A percentile compares a stretch with the other conserved stretches of the same genome.
Conservation (phyloP, 257 asterid genomes). For the Cruciata laevipes region DNA sequence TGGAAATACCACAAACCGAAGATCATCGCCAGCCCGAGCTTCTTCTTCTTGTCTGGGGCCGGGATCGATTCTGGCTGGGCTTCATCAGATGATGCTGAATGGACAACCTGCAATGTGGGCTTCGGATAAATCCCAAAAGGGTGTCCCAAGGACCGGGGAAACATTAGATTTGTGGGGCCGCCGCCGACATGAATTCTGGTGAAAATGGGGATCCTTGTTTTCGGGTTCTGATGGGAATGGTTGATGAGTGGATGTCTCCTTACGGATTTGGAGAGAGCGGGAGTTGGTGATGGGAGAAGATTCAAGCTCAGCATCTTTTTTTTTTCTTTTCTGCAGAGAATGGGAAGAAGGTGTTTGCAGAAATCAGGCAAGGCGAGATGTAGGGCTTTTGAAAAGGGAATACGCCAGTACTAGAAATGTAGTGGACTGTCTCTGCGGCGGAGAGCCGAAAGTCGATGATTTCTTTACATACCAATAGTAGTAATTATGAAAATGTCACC, state of each 20-base stretch:
- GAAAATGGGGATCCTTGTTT: slow-evolving; percentile 13
- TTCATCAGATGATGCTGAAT: slow-evolving; percentile 36
- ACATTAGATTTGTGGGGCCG: slow-evolving; percentile 35
- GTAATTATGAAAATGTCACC: too few relatives aligned
- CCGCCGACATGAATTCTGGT: slow-evolving; percentile 18
- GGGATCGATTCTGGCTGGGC: slow-evolving; percentile 52
- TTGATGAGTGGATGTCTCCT: slow-evolving; percentile 19
- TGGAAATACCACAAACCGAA: slow-evolving; percentile 94
- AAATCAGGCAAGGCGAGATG: not conserved
- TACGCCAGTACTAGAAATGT: not conserved
- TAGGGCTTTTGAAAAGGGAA: not conserved
- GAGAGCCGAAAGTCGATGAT: not conserved
- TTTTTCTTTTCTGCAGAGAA: not conserved
- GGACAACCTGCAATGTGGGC: slow-evolving; percentile 26
- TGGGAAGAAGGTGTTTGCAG: slow-evolving; percentile 2
- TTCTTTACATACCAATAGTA: too few relatives aligned
- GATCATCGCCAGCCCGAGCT: slow-evolving; percentile 51
- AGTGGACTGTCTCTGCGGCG: not conserved
- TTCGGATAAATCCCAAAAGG: slow-evolving; percentile 35
- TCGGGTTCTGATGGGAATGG: too few relatives aligned
- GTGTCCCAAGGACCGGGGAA: slow-evolving; percentile 22
- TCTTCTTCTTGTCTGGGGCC: slow-evolving; percentile 51
- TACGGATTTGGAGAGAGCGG: slow-evolving; percentile 45
- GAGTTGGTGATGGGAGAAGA: slow-evolving; percentile 55
- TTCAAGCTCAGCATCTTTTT: slow-evolving; percentile 54